Evolutionary conservation across 768 basidiomycete species (phyloP), one percentile per base, ranked within the genome.

Genomic region (Pleurotus djamor): DNA sequence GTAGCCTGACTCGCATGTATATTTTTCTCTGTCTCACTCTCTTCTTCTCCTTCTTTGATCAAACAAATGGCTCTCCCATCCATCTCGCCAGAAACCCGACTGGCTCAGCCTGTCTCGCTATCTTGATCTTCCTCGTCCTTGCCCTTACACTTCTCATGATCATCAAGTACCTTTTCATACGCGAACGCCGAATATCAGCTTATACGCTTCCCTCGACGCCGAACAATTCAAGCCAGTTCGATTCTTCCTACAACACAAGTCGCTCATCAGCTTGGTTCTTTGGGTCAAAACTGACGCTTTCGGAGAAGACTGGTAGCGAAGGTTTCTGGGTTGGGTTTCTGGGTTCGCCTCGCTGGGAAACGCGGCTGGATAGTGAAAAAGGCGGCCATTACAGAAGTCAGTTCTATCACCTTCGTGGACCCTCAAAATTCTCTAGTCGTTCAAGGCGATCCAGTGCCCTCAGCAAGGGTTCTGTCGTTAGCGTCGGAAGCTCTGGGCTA

Each of bases 311-410:
- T 47, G 63, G 61, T 60, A 76, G 69, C 61, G 66, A 73, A 43
- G 79, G 75, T 10, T 71, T 80, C 62, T 59, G 76, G 34, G 75
- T 79, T 14, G 80, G 80, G 1, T 72, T 80, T 54, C 71, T 79
- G 43, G 78, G 79, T 38, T 80, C 79, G 44, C 80, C 80, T 16
- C 63, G 71, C 6, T 77, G 74, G 72, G 80, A 81, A 69, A 77
- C 73, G n/a, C 67, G 69, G 28, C 64, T 72, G 28, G 72, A 68
- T 38, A 56, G 10, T 17, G 28, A 56, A 1, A 33, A 36, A 14
- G 35, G 32, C 17, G 44, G 3, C 6, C 10, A 9, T 14, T 8
- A 3, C 8, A 44, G 37, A 56, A 41, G 38, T 10, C 37, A 32
- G 21, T 38, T 44, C 37, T 56, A 56, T 21, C 41, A 44, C 5